A percentile compares a stretch with the other conserved stretches of the same genome.
Evolutionary conservation across 2,329 filamentous ascomycete species (phyloP).

Genomic region (Emergomyces africanus): DNA sequence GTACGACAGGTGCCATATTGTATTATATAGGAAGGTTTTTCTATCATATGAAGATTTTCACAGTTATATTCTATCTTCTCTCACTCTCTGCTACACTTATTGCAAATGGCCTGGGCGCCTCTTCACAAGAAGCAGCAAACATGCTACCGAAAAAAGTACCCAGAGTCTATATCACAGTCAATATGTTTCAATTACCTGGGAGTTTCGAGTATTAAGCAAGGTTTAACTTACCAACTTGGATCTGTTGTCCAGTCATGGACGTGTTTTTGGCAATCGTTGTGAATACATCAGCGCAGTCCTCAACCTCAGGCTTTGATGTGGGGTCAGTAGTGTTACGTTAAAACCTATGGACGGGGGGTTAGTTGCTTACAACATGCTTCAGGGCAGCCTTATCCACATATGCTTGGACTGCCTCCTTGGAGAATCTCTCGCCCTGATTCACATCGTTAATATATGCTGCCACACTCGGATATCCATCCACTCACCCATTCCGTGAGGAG

Average conservation of each 20-base stretch:
- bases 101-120: not conserved
- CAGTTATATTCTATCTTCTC: not conserved
- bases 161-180: slow-evolving; percentile 1
- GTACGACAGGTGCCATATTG: not conserved
- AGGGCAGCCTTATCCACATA: slow-evolving; percentile 46
- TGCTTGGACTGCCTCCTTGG: slow-evolving; percentile 42
- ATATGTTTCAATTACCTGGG: not conserved
- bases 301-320: slow-evolving; percentile 24
- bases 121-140: not conserved
- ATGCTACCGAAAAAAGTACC: not conserved
- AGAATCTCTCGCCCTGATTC: slow-evolving; percentile 42
- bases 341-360: not conserved
- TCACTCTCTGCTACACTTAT: not conserved
- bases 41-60: not conserved
- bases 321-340: not conserved
- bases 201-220: not conserved
- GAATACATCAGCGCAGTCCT: slow-evolving; percentile 31
- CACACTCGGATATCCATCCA: slow-evolving; percentile 1
- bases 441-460: not conserved
- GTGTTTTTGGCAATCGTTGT: slow-evolving; percentile 30
- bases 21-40: not conserved
- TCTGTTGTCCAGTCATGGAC: slow-evolving; percentile 34
- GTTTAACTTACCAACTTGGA: slow-evolving; percentile 29
- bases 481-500: slow-evolving; percentile 55
- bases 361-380: slow-evolving; percentile 41